Evolutionary conservation across 768 basidiomycete genomes (phyloP), one percentile per base, ranked within the genome.

Genomic region (Suillus subaureus): DNA sequence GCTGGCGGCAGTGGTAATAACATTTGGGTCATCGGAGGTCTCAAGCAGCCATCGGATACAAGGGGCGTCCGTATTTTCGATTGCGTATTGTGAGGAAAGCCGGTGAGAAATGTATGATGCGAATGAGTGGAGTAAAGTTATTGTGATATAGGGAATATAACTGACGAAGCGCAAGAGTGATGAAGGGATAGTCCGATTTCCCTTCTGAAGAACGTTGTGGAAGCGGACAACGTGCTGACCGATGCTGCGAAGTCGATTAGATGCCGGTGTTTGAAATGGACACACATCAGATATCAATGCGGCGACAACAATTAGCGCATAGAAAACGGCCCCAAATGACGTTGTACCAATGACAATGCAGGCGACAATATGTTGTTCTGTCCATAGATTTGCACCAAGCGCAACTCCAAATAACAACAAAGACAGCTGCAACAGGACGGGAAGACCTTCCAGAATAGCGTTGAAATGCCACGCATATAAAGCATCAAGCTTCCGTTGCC

Each of bases 241-340:
- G 33, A 69, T 16, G 23, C 26, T 64, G 35, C 61, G 66, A 31
- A 71, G 63, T 6, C 42, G 28, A 43, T 64, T 65, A 28, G 71
- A 71, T 9, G 65, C 51, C 15, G 69, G 71, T 1, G 71, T 72
- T 28, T 68, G 71, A 61, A 66, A 72, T 21, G 71, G 71, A 55
- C 69, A 72, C 15, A 28, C 33, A 13, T 65, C 55, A 31, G 49
- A 64, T 37, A 66, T 28, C 18, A 68, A 37, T 28, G 71, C 69
- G 6, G 71, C 57, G 18, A 73, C 16, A 4, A 70, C 66, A 12
- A 73, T 73, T 33, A 64, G 62, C 26, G 58, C 11, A 61, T 72
- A 72, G 51, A 72, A 66, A 16, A 68, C 31, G 13, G 58, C 31
- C 23, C 71, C 71, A 31, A 70, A 28, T 21, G 64, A 13, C 15